These are phyloP conservation scores for Eucalyptus grandis DNA, from an alignment of 345 rosid genomes.

Conservation along the genomic window DNA sequence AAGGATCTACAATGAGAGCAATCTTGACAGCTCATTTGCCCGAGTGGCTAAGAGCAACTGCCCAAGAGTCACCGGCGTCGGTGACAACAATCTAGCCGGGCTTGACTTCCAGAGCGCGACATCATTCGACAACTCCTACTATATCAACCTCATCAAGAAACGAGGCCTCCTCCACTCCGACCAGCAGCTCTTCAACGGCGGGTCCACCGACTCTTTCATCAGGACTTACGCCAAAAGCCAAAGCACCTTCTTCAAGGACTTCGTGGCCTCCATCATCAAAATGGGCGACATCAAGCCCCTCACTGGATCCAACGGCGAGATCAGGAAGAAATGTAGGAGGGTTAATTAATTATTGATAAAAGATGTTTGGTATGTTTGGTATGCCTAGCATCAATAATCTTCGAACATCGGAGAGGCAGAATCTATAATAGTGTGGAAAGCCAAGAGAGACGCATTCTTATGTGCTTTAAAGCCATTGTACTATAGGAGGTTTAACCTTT, in stretches of 20 bases:
- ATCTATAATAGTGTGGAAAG: neutral
- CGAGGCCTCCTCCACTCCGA: conserved; percentile 41
- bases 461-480: neutral
- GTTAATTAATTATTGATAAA: neutral
- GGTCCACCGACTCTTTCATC: conserved; percentile 28
- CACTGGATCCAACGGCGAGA: neutral
- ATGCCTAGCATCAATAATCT: neutral
- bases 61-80: conserved; percentile 5
- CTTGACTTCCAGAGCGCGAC: conserved; percentile 42
- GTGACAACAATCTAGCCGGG: conserved; percentile 15
- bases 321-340: neutral
- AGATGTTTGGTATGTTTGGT: neutral
- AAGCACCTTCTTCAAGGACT: conserved; percentile 1
- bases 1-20: conserved; percentile 37
- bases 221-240: conserved; percentile 20
- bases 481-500: neutral
- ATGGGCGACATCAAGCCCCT: neutral
- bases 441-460: neutral
- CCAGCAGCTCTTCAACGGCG: conserved; percentile 32
- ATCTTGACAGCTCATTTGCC: conserved; percentile 29
- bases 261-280: neutral
- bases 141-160: conserved; percentile 31
- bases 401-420: neutral
- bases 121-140: conserved; percentile 42
- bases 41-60: conserved; percentile 21